Conservation (phyloP, 2,329 filamentous ascomycete species). For the Talaromyces sp. region DNA sequence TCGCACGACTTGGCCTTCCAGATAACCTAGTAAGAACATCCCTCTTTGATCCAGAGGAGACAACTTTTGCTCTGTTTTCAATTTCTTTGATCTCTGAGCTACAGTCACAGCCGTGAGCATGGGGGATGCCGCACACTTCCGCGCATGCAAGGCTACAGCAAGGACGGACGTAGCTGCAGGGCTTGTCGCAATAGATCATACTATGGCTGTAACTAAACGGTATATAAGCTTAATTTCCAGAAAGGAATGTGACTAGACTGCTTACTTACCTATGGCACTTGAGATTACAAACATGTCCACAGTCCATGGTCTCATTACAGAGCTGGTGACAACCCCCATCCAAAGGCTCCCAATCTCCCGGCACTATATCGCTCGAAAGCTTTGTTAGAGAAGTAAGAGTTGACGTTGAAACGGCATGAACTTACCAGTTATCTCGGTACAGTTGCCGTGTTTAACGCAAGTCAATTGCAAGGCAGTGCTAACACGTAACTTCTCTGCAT, state of each 20-base stretch:
- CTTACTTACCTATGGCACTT: conserved; percentile 55
- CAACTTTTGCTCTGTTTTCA: background rate
- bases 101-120: conserved; percentile 10
- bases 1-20: too few relatives aligned
- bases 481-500: conserved; percentile 38
- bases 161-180: conserved; percentile 1
- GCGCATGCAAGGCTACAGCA: conserved; percentile 8
- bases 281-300: conserved; percentile 57
- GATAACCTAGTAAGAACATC: too few relatives aligned
- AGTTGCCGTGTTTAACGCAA: conserved; percentile 62
- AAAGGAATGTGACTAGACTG: background rate
- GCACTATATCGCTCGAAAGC: conserved; percentile 26
- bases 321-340: conserved; percentile 56
- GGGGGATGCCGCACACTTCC: background rate
- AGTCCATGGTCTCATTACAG: conserved; percentile 51
- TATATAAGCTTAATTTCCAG: background rate
- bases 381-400: conserved; percentile 16
- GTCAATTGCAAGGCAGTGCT: conserved; percentile 62
- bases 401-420: background rate
- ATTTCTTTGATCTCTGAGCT: background rate
- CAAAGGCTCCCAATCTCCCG: conserved; percentile 50
- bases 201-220: background rate
- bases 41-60: too few relatives aligned
- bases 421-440: conserved; percentile 54
- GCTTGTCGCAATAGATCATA: background rate